These are phyloP conservation scores for Pichia terricola DNA, from an alignment of 1,139 yeast genomes.

Conservation along the genomic window DNA sequence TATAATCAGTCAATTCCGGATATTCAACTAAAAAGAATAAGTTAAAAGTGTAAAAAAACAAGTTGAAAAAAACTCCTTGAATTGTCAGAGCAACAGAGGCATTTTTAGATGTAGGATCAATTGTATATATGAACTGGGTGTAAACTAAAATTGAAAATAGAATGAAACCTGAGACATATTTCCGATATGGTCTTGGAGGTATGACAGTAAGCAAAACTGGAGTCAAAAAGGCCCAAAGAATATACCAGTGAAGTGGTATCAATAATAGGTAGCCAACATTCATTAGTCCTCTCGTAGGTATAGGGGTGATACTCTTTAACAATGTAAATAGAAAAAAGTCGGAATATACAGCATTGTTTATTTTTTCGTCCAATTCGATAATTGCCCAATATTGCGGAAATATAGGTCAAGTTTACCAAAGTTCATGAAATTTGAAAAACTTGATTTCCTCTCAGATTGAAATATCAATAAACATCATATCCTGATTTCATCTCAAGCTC, in stretches of 20 bases:
- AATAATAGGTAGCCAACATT: not conserved
- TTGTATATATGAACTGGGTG: conserved; percentile 6
- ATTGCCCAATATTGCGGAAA: no score
- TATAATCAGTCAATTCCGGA: conserved; percentile 13
- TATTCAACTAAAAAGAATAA: conserved; percentile 12
- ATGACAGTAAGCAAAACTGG: conserved; percentile 9
- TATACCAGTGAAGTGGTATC: conserved; percentile 6
- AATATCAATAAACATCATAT: no score
- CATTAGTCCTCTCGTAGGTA: no score
- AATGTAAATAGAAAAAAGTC: no score
- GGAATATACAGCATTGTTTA: no score
- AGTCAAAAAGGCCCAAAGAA: conserved; percentile 6
- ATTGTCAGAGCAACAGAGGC: conserved; percentile 7
- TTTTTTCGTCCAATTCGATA: no score
- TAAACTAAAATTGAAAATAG: conserved; percentile 6
- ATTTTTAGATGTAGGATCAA: not conserved
- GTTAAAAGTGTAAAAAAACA: conserved; percentile 11
- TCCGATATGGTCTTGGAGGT: conserved; percentile 12
- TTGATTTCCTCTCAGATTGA: no score
- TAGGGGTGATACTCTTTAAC: no score
- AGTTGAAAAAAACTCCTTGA: conserved; percentile 11
- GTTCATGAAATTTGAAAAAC: no score
- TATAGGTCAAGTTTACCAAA: no score
- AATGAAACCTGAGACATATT: conserved; percentile 9
- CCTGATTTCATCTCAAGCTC: no score